phyloP scores from a whole-genome alignment of 108 stramenopile genomes.

The Nannochloropsis granulata region DNA sequence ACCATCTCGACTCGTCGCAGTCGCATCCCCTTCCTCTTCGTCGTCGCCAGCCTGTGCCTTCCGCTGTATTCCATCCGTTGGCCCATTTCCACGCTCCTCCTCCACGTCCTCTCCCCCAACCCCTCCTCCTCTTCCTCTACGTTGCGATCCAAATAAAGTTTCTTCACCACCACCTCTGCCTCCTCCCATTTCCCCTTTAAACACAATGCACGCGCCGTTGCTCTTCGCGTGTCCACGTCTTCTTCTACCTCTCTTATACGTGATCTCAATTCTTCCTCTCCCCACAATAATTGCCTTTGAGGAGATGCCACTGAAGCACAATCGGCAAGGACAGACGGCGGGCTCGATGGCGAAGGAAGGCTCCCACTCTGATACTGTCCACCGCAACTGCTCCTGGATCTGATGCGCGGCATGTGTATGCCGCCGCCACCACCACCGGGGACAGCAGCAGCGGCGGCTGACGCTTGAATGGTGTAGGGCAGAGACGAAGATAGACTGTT shows the following conservation, averaged over 20 bases:
- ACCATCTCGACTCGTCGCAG: neutral
- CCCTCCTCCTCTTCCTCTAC: neutral
- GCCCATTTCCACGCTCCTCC: neutral
- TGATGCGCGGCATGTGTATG: neutral
- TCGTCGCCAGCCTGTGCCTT: neutral
- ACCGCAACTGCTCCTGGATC: neutral
- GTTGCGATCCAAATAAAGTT: neutral
- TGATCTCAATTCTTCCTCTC: neutral
- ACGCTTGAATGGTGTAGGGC: neutral
- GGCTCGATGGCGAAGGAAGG: too few relatives aligned
- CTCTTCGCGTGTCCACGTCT: neutral
- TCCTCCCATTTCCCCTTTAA: neutral
- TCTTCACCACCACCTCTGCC: neutral
- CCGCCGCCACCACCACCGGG: neutral
- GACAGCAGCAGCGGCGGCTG: neutral
- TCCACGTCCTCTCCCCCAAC: neutral
- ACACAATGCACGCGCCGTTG: neutral
- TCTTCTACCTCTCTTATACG: neutral
- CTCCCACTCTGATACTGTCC: too few relatives aligned
- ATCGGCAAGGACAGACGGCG: too few relatives aligned
- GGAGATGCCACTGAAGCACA: neutral
- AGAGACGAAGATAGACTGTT: neutral
- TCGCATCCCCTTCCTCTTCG: too few relatives aligned
- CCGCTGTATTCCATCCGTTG: neutral
- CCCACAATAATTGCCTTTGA: neutral